Base-by-base conservation (phyloP, 2,329 filamentous ascomycete genomes). In the Aspergillus sp. region DNA sequence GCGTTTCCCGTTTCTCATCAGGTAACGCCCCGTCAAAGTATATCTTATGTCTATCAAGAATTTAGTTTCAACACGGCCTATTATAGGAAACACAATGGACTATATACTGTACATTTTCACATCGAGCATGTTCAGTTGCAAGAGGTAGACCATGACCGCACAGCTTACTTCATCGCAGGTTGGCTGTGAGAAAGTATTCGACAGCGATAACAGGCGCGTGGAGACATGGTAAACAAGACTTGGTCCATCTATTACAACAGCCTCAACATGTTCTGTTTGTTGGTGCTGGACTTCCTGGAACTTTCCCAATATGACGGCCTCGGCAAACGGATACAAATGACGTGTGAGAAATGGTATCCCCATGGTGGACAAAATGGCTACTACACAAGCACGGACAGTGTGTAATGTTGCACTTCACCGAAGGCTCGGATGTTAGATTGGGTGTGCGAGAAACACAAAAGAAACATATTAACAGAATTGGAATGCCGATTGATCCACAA, bases 1-100 rank as follows among this genome's bases (percentile, higher is more conserved):
- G 85, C 6, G 87, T 85, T 0, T 78, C 72, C 36, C 83, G 81
- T 72, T 97, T 97, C 4, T 80, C 75, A 0, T 73, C 60, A 0
- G 94, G 94, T 1, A 98, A 81, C 58, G 86, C 88, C 13, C 92
- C 92, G 74, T 98, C 94, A 69, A 98, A 97, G 72, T 89, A 92
- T 56, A 97, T 90, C 50, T 83, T 86, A 60, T 85, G 78, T 66
- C 88, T 91, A 66, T 32, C 10, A 54, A 36, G 47, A 32, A 45
- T 32, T 36, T 55, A 57, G 63, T 25, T 65, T 52, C 55, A 58
- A 32, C 39, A 49, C 45, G 57, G n/a, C 54, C 43, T 55, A 60
- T 60, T 65, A 32, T 41, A 57, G 49, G 55, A 8, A 5, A 55
- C 25, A 13, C 25, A n/a, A 36, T 63, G 63, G 52, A 64, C 60